Percentiles rank a stretch among this genome's conserved stretches.
phyloP scores from a whole-genome alignment of 2,329 filamentous ascomycete genomes.

The Sarocladium oryzae region DNA sequence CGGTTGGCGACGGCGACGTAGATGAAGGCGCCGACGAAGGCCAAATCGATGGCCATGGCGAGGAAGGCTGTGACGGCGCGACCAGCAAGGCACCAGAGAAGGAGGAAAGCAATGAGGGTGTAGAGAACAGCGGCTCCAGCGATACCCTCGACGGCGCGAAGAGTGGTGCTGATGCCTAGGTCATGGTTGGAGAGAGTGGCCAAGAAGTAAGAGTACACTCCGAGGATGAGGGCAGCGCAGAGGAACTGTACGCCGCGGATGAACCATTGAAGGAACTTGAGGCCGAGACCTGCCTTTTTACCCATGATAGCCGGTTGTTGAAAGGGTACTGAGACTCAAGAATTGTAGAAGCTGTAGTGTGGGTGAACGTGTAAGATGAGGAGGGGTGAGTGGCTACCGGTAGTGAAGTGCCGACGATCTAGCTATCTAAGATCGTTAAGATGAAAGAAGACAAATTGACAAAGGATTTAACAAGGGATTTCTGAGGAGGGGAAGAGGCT shows the following conservation, averaged over 20 bases:
- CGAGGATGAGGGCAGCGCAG: slow-evolving; percentile 67
- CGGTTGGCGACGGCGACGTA: slow-evolving; percentile 74
- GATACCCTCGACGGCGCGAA: slow-evolving; percentile 72
- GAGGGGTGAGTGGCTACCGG: neutral
- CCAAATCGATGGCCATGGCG: slow-evolving; percentile 68
- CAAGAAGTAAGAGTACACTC: slow-evolving; percentile 80
- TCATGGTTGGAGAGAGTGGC: slow-evolving; percentile 61
- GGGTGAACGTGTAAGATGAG: no score
- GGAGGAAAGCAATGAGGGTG: slow-evolving; percentile 61
- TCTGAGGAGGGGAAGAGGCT: neutral
- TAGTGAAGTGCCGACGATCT: neutral
- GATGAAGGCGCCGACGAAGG: slow-evolving; percentile 71
- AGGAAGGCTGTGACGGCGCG: slow-evolving; percentile 65
- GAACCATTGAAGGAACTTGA: slow-evolving; percentile 64
- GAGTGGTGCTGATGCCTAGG: slow-evolving; percentile 54
- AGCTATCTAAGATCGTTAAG: neutral
- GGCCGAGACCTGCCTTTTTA: slow-evolving; percentile 36
- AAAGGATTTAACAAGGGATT: neutral
- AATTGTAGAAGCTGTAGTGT: no score
- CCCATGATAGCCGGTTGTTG: slow-evolving; percentile 21
- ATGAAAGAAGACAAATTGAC: no score
- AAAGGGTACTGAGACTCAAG: no score
- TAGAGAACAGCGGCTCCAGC: slow-evolving; percentile 71
- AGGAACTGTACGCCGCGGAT: slow-evolving; percentile 69
- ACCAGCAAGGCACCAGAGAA: slow-evolving; percentile 76